Evolutionary conservation across 805 yeast genomes (phyloP), one percentile per base, ranked within the genome.

Genomic region (Candida manassasensis): DNA sequence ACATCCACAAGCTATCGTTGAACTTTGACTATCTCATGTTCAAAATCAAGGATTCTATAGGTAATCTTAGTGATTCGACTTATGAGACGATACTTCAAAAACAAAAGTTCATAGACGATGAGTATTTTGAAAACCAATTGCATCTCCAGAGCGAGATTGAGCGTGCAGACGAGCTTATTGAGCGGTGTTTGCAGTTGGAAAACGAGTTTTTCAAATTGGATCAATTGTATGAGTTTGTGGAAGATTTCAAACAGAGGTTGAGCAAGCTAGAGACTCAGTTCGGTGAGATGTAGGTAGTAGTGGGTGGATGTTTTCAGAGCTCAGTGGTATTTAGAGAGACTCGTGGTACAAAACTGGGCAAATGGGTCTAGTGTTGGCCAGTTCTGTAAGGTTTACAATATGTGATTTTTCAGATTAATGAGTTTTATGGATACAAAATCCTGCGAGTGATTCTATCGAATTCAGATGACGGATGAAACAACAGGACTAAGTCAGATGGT

Each of bases 1-100:
- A 79, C 9, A 67, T 83, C 12, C 73, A 76, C 45, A 68, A 72
- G 37, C 58, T 84, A 28, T 75, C 84, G 0, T 61, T 80, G 16
- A 73, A 71, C 35, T 82, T 73, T 50, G 90, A 84, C 47, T 79
- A 81, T 45, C 54, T 84, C 26, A 52, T 82, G 51, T 79, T 64
- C 58, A 77, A 75, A 50, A 79, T 84, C 34, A 69, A 71, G 30
- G 84, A 78, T 41, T 68, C 71, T 35, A 68, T 82, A 5, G 57
- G 67, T 15, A 57, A 63, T 2, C 53, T 79, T 16, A 66, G 77
- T 6, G 69, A 72, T 11, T 37, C 35, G n/a, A 61, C 71, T 2
- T 53, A 49, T 37, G 44, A 39, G 24, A 47, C 69, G 4, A 58
- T 66, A 4, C 22, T 27, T 4, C 34, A 40, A 48, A 70, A 58